These are phyloP conservation scores for Phytophthora aleatoria DNA, from an alignment of 352 stramenopile genomes.

Conservation along the genomic window DNA sequence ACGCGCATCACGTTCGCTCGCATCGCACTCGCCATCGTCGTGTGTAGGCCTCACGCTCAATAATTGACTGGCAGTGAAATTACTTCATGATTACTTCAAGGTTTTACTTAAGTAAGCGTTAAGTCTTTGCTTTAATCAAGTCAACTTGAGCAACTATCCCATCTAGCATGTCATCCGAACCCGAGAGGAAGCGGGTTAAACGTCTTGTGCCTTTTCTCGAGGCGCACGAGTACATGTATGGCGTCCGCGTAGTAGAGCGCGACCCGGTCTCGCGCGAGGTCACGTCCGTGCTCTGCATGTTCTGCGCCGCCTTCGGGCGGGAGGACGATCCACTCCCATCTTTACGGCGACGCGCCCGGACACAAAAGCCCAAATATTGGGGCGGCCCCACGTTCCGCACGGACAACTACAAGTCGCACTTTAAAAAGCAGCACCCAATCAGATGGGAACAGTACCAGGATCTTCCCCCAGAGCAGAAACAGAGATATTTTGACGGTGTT, in stretches of 20 bases:
- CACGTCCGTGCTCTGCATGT: conserved; percentile 28
- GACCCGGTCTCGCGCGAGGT: not conserved
- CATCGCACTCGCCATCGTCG: conserved; percentile 49
- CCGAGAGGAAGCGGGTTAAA: conserved; percentile 18
- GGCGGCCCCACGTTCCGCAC: conserved; percentile 25
- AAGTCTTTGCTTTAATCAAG: conserved; percentile 1
- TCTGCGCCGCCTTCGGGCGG: conserved; percentile 34
- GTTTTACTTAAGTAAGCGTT: not conserved
- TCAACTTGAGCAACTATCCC: not conserved
- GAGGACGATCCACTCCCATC: conserved; percentile 16
- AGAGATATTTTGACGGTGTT: conserved; percentile 14
- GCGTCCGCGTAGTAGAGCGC: conserved; percentile 27
- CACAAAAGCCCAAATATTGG: conserved; percentile 31
- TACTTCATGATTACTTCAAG: conserved; percentile 5
- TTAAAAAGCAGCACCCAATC: conserved; percentile 18
- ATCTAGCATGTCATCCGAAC: not conserved
- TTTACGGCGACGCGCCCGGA: conserved; percentile 15
- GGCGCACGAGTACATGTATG: conserved; percentile 30
- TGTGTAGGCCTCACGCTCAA: conserved; percentile 22
- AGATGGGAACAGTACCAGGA: conserved; percentile 27
- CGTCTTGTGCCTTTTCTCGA: conserved; percentile 30
- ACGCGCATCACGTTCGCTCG: conserved; percentile 42
- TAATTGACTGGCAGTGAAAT: not conserved
- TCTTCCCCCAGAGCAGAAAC: conserved; percentile 7
- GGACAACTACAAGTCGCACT: conserved; percentile 37